phyloP scores from a whole-genome alignment of 352 stramenopile species.

The Salisapilia sapeloensis region DNA sequence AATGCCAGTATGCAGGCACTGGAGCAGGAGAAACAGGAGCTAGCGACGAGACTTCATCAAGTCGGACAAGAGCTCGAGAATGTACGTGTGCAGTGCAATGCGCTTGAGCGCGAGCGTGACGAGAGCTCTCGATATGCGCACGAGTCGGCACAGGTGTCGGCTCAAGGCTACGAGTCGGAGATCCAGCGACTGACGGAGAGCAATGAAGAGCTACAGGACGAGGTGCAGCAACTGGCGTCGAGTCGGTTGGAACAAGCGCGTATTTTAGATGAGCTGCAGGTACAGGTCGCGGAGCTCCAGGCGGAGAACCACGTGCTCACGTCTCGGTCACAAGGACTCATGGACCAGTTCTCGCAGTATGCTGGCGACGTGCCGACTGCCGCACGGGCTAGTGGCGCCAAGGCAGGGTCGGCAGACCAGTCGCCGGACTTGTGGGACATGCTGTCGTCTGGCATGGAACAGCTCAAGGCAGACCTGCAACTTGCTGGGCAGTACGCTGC shows the following conservation, averaged over 20 bases:
- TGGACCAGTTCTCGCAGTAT: constrained; percentile 70
- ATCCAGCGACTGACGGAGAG: constrained; percentile 33
- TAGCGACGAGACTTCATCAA: constrained; percentile 35
- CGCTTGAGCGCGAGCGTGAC: constrained; percentile 31
- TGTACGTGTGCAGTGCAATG: constrained; percentile 36
- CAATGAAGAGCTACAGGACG: constrained; percentile 35
- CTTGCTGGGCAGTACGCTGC: constrained; percentile 74
- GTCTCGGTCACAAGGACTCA: constrained; percentile 55
- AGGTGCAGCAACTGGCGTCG: constrained; percentile 46
- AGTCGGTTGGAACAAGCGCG: constrained; percentile 47
- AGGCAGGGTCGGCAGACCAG: constrained; percentile 23
- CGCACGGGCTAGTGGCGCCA: constrained; percentile 22
- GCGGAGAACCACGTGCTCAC: constrained; percentile 76
- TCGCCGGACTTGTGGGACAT: constrained; percentile 73
- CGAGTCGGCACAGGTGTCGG: constrained; percentile 33
- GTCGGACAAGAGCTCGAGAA: constrained; percentile 33
- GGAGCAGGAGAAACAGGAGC: constrained; percentile 17
- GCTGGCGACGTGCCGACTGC: constrained; percentile 63
- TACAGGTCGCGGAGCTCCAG: constrained; percentile 60
- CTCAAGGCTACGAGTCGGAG: constrained; percentile 48
- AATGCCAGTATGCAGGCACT: constrained; percentile 20
- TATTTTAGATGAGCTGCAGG: constrained; percentile 38
- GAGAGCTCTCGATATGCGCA: constrained; percentile 42
- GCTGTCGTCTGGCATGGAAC: constrained; percentile 75
- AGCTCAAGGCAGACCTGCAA: constrained; percentile 77